phyloP scores from a whole-genome alignment of 2,329 filamentous ascomycete genomes.

The Sphaerulina vaccinii region DNA sequence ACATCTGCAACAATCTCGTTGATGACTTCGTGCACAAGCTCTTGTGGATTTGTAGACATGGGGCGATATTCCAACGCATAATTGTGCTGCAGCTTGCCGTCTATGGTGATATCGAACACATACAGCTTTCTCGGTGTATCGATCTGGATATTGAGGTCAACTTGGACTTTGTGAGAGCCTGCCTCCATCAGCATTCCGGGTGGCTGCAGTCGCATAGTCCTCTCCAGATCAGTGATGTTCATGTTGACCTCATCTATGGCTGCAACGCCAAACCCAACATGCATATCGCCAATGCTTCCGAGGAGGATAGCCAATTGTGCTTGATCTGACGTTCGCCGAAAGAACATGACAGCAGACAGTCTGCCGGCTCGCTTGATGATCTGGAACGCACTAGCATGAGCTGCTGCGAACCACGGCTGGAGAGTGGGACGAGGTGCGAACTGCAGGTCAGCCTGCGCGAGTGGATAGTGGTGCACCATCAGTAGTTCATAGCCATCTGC shows the following conservation, averaged over 20 bases:
- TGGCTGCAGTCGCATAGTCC: constrained; percentile 1
- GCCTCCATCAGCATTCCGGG: constrained; percentile 7
- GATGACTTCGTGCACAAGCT: not conserved
- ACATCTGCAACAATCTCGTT: constrained; percentile 6
- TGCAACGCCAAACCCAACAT: constrained; percentile 17
- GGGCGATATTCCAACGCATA: not conserved
- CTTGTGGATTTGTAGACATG: not conserved
- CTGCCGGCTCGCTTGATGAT: constrained; percentile 17
- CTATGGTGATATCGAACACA: not conserved
- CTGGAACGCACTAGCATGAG: constrained; percentile 11
- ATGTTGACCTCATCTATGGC: not conserved
- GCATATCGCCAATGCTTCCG: constrained; percentile 17
- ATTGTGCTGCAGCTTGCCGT: not conserved
- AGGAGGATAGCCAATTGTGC: constrained; percentile 16
- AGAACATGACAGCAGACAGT: constrained; percentile 15
- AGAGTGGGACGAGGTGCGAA: constrained; percentile 5
- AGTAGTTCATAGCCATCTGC: constrained; percentile 10
- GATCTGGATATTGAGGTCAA: constrained; percentile 2
- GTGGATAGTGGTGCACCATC: constrained; percentile 1
- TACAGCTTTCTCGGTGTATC: constrained; percentile 5
- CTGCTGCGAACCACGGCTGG: constrained; percentile 11
- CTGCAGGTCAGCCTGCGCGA: constrained; percentile 2
- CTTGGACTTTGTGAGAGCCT: constrained; percentile 2
- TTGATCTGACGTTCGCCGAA: constrained; percentile 10
- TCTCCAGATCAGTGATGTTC: constrained; percentile 4